Evolutionary conservation across 768 basidiomycete species (phyloP), one percentile per base, ranked within the genome.

Genomic region (Hypholoma fasciculare): DNA sequence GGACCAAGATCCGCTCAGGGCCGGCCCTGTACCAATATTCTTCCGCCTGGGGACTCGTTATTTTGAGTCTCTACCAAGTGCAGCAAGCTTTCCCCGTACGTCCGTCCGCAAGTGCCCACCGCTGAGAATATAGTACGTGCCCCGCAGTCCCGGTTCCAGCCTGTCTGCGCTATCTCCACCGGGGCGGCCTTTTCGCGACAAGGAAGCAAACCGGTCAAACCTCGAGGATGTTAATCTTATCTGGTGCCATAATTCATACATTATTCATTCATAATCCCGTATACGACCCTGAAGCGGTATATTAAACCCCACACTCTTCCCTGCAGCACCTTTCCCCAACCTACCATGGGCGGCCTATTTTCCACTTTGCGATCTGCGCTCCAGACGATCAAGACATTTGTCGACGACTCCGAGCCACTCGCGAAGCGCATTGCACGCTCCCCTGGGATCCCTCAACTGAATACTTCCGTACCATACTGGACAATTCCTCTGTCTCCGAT

Each of bases 381-480:
- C 26, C 61, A 58, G 14, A 62, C 65, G 6, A 26, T 68, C 38
- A 66, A 62, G 54, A 48, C 60, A 8, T 42, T 68, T 13, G 54
- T 65, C 34, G 38, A 61, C 14, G 62, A 61, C 55, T 66, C 61
- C 34, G 52, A 69, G 37, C 54, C 57, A 4, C 62, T 77, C 38
- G 58, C 70, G 43, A 61, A 58, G 3, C 73, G 74, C 20, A 63
- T 75, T 9, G 61, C 64, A 7, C 39, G 27, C 60, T 76, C 83
- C 39, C 88, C 89, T 1, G 83, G 82, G 0, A 66, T 90, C 9
- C 90, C 90, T 12, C 70, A 80, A 2, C 66, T 73, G 1, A 76
- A 82, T 57, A 82, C 87, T 2, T 82, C 82, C 0, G 66, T 71
- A 14, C 78, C 90, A 0, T 90, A 86, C 65, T 92, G 90, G 90